phyloP scores from a whole-genome alignment of 768 basidiomycete genomes.

The Obba rivulosa region DNA sequence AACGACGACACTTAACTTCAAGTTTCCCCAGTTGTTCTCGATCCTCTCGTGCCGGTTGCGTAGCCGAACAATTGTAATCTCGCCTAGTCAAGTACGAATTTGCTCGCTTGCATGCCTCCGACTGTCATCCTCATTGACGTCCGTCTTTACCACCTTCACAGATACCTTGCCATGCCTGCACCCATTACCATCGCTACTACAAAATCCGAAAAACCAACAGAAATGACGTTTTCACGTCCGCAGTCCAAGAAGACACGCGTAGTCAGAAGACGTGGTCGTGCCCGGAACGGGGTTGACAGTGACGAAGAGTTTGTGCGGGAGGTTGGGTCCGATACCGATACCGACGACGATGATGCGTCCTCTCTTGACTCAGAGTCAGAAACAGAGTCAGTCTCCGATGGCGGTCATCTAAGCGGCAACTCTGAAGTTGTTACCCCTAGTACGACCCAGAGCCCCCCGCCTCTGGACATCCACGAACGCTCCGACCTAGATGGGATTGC shows the following conservation, averaged over 20 bases:
- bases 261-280: slow-evolving; percentile 61
- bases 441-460: slow-evolving; percentile 55
- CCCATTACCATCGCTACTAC: slow-evolving; percentile 7
- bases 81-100: not conserved
- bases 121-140: not conserved
- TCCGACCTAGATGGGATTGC: slow-evolving; percentile 5
- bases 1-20: not conserved
- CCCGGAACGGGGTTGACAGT: slow-evolving; percentile 52
- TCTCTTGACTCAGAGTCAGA: slow-evolving; percentile 65
- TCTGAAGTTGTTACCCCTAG: slow-evolving; percentile 59
- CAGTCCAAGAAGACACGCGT: slow-evolving; percentile 33
- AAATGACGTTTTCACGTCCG: slow-evolving; percentile 12
- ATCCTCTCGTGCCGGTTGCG: not conserved
- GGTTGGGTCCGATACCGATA: slow-evolving; percentile 64
- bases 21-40: not conserved
- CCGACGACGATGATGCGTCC: slow-evolving; percentile 49
- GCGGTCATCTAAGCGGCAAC: slow-evolving; percentile 44
- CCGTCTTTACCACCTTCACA: slow-evolving; percentile 1
- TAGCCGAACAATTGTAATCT: not conserved
- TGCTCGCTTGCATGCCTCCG: not conserved
- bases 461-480: slow-evolving; percentile 15
- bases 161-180: slow-evolving; percentile 11
- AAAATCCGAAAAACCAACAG: slow-evolving; percentile 8
- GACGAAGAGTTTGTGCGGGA: slow-evolving; percentile 79
- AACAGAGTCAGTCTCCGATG: slow-evolving; percentile 58